phyloP scores from a whole-genome alignment of 2,329 filamentous ascomycete genomes.

The Atkinsonella hypoxylon region DNA sequence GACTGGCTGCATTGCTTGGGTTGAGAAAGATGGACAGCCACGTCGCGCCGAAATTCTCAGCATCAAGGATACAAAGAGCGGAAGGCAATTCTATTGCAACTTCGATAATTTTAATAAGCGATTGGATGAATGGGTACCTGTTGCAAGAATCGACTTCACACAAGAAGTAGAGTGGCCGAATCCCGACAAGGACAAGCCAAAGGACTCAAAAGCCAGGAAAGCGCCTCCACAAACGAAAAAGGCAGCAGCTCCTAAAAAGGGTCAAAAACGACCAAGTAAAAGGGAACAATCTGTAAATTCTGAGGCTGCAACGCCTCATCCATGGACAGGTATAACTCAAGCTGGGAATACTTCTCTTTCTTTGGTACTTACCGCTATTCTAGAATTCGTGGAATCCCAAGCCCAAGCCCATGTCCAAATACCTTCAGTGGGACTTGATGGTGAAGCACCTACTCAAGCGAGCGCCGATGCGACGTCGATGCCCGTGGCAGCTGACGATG shows the following conservation, averaged over 20 bases:
- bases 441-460: constrained; percentile 31
- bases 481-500: constrained; percentile 34
- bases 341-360: not conserved
- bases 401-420: constrained; percentile 29
- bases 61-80: constrained; percentile 79
- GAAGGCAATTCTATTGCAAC: constrained; percentile 87
- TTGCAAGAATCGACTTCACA: constrained; percentile 69
- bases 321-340: constrained; percentile 31
- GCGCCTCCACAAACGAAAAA: constrained; percentile 47
- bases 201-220: constrained; percentile 66
- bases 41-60: constrained; percentile 95
- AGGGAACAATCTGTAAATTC: constrained; percentile 43
- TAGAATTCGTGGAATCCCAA: constrained; percentile 38
- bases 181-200: constrained; percentile 72
- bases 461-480: constrained; percentile 33
- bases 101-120: constrained; percentile 97
- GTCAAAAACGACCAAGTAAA: constrained; percentile 42
- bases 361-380: not conserved
- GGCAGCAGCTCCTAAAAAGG: constrained; percentile 43
- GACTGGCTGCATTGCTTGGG: constrained; percentile 48
- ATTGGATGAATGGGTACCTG: constrained; percentile 74
- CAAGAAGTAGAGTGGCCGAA: constrained; percentile 95
- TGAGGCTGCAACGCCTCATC: constrained; percentile 41
- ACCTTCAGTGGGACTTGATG: constrained; percentile 28
- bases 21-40: constrained; percentile 63